A percentile compares a stretch with the other conserved stretches of the same genome.
Conservation (phyloP, 345 rosid species). For the Gynandropsis gynandra region DNA sequence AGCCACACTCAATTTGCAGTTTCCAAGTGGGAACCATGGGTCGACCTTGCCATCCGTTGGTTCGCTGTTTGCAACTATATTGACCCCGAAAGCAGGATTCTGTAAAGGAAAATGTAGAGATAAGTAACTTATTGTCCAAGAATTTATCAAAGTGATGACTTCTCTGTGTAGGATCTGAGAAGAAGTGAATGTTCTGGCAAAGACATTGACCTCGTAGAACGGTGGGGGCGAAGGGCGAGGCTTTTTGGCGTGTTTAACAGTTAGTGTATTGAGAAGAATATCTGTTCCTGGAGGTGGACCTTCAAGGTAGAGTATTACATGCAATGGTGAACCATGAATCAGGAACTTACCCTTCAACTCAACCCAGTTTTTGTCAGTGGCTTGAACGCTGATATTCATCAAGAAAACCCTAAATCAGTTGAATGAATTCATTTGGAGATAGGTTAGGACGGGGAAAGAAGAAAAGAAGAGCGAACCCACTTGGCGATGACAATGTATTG, state of each 20-base stretch:
- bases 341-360: constrained; percentile 71
- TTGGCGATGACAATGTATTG: constrained; percentile 56
- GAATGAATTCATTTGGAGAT: not conserved
- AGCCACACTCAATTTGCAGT: constrained; percentile 50
- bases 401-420: constrained; percentile 19
- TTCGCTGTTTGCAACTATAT: constrained; percentile 59
- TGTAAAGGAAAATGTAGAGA: constrained; percentile 18
- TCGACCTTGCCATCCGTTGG: constrained; percentile 37
- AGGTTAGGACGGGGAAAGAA: constrained; percentile 5
- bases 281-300: constrained; percentile 85
- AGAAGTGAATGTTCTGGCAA: too few relatives aligned
- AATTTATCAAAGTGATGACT: not conserved
- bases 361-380: constrained; percentile 64
- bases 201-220: constrained; percentile 45
- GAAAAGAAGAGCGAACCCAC: constrained; percentile 33
- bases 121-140: not conserved
- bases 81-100: constrained; percentile 64
- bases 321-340: constrained; percentile 59
- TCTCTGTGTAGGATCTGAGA: not conserved
- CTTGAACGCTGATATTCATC: constrained; percentile 46
- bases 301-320: constrained; percentile 59
- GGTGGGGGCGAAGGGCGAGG: constrained; percentile 53
- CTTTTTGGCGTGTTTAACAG: constrained; percentile 64
- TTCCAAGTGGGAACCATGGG: constrained; percentile 81
- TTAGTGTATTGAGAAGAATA: constrained; percentile 66